Evolutionary conservation across 805 yeast genomes (phyloP).

Genomic region (Cyberlindnera meyerae): DNA sequence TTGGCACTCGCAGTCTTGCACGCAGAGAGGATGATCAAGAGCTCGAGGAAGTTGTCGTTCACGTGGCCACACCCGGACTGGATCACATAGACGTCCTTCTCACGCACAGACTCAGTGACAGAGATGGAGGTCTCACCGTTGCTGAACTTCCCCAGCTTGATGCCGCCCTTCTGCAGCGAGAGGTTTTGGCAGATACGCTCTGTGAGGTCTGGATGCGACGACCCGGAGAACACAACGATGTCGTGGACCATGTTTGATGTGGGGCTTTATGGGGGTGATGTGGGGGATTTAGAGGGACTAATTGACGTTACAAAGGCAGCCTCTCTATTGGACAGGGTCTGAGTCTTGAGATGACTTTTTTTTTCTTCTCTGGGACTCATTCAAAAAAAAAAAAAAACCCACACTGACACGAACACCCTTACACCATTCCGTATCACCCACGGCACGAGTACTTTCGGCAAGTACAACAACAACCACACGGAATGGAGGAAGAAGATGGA

Average conservation of each 20-base stretch:
- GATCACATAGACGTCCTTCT: slow-evolving; percentile 92
- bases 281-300: background rate
- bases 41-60: slow-evolving; percentile 93
- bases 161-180: slow-evolving; percentile 67
- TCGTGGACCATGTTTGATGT: slow-evolving; percentile 51
- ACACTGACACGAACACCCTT: background rate
- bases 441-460: no score
- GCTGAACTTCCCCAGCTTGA: slow-evolving; percentile 60
- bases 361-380: background rate
- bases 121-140: slow-evolving; percentile 94
- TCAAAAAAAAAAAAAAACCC: background rate
- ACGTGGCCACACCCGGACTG: slow-evolving; percentile 81
- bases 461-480: no score
- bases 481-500: no score
- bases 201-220: slow-evolving; percentile 79
- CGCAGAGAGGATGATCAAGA: slow-evolving; percentile 85
- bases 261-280: background rate
- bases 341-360: background rate
- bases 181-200: slow-evolving; percentile 70
- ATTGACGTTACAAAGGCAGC: background rate
- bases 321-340: background rate
- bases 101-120: slow-evolving; percentile 85
- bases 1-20: slow-evolving; percentile 97
- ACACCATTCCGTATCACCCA: no score
- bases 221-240: slow-evolving; percentile 84